A percentile compares a stretch with the other conserved stretches of the same genome.
Conservation (phyloP, 176 grass and related monocot species). For the Sorghum bicolor region Sorghum_bicolor_NCBIv3 NC_012871.2:12366001-12366500, state of each 20-base stretch:
- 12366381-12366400: not conserved
- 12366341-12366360: not conserved
- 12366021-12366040: not conserved
- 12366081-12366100: slow-evolving; percentile 17
- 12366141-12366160: slow-evolving; percentile 6
- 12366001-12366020: not conserved
- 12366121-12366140: not conserved
- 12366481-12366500: not conserved
- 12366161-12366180: not conserved
- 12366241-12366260: not conserved
- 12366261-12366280: not conserved
- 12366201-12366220: not conserved
- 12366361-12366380: slow-evolving; percentile 7
- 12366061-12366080: slow-evolving; percentile 15
- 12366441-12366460: not conserved
- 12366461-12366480: not conserved
- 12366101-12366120: not conserved
- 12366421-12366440: not conserved
- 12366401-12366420: not conserved
- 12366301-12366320: slow-evolving; percentile 3
- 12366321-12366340: not conserved
- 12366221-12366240: slow-evolving; percentile 15
- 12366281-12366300: slow-evolving; percentile 16
- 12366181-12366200: not conserved
- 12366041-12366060: slow-evolving; percentile 1